Percentiles rank a stretch among this genome's conserved stretches.
Evolutionary conservation across 257 asterid species (phyloP).

Genomic region (Salvia rosmarinus): DNA sequence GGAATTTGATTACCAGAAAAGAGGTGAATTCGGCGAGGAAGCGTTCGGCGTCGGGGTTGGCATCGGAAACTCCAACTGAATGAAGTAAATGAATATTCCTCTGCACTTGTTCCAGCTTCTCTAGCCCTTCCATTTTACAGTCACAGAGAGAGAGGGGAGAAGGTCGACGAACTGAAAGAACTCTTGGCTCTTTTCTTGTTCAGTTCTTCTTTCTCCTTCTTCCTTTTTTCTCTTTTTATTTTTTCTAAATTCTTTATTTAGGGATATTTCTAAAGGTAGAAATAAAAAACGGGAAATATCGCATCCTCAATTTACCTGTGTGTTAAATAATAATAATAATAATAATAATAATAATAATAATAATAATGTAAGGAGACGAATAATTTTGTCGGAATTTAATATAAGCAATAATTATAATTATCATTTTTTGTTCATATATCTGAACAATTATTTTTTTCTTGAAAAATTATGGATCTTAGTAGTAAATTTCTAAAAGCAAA

Average conservation of each 20-base stretch:
- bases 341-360: background rate
- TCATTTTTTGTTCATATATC: background rate
- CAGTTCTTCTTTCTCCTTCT: background rate
- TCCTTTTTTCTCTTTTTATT: background rate
- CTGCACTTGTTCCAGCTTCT: constrained; percentile 70
- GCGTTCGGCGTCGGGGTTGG: constrained; percentile 54
- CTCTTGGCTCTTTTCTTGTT: background rate
- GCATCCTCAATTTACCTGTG: too few species aligned
- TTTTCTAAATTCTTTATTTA: too few species aligned
- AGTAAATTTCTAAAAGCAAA: background rate
- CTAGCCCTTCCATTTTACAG: constrained; percentile 68
- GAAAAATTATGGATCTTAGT: background rate
- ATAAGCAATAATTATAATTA: too few species aligned
- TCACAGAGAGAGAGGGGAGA: background rate
- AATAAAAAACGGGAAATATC: too few species aligned
- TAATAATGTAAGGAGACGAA: too few species aligned
- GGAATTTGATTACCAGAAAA: constrained; percentile 56
- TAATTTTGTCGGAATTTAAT: too few species aligned
- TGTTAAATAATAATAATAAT: too few species aligned
- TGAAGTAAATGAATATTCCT: constrained; percentile 52
- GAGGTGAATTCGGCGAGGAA: constrained; percentile 70
- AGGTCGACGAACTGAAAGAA: background rate
- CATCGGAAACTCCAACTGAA: constrained; percentile 54
- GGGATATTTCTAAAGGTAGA: too few species aligned
- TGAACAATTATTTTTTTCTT: too few species aligned